phyloP scores from a whole-genome alignment of 345 rosid species.

The Arabis alpina region DNA sequence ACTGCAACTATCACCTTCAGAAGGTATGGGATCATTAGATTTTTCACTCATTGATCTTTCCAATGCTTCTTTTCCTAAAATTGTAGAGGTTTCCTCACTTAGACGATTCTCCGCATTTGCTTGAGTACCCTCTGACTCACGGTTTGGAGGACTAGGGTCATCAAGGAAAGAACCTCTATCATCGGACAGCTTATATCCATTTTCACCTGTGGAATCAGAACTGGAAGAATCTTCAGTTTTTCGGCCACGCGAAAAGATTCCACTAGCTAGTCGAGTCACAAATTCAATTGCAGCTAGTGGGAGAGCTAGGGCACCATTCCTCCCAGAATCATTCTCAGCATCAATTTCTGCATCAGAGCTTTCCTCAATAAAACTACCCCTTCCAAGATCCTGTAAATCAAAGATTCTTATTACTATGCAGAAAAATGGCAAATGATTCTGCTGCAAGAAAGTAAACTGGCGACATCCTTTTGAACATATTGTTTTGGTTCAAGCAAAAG shows the following conservation, averaged over 20 bases:
- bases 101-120: constrained; percentile 42
- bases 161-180: constrained; percentile 47
- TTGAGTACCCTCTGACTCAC: constrained; percentile 43
- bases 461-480: constrained; percentile 10
- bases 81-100: constrained; percentile 41
- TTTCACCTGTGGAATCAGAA: constrained; percentile 56
- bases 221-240: constrained; percentile 54
- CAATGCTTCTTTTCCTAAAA: constrained; percentile 44
- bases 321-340: constrained; percentile 56
- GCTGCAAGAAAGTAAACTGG: constrained; percentile 7
- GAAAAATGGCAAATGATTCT: constrained; percentile 4
- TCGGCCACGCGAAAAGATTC: constrained; percentile 76
- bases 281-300: constrained; percentile 89
- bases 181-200: constrained; percentile 45
- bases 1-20: constrained; percentile 46
- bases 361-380: constrained; percentile 42
- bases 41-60: constrained; percentile 50
- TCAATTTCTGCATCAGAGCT: constrained; percentile 53
- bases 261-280: constrained; percentile 80
- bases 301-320: constrained; percentile 75
- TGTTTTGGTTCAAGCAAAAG: constrained; percentile 24
- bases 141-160: constrained; percentile 52
- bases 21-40: constrained; percentile 43
- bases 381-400: constrained; percentile 58
- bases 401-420: constrained; percentile 24